Percentiles rank a stretch among this genome's conserved stretches.
Evolutionary conservation across 495 filamentous ascomycete genomes (phyloP).

Genomic region (Penicillium pulvis): DNA sequence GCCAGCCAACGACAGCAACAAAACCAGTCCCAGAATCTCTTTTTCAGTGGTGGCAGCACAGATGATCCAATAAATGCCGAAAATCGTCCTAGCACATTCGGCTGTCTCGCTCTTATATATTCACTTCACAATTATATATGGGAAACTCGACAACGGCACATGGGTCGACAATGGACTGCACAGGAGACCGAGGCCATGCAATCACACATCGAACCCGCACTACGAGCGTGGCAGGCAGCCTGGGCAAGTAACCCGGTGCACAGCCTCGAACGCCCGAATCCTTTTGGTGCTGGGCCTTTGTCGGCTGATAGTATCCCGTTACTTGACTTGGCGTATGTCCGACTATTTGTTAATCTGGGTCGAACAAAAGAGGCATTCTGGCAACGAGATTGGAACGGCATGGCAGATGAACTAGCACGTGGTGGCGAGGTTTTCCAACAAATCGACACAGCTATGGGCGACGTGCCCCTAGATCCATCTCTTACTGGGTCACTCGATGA

Average conservation of each 20-base stretch:
- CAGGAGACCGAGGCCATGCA: conserved; percentile 96
- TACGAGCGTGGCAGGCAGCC: conserved; percentile 92
- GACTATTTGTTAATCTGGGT: conserved; percentile 89
- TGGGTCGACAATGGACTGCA: conserved; percentile 86
- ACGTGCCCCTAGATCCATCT: conserved; percentile 33
- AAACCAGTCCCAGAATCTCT: conserved; percentile 48
- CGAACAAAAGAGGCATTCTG: conserved; percentile 93
- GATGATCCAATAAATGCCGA: conserved; percentile 60
- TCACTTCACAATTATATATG: conserved; percentile 98
- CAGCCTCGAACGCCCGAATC: conserved; percentile 85
- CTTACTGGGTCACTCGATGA: conserved; percentile 29
- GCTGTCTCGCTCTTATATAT: conserved; percentile 91
- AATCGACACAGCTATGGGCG: conserved; percentile 52
- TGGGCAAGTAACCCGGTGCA: conserved; percentile 89
- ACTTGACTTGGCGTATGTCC: conserved; percentile 91
- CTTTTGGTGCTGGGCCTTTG: conserved; percentile 82
- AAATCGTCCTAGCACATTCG: conserved; percentile 88
- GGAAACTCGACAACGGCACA: conserved; percentile 92
- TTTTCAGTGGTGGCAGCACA: conserved; percentile 28
- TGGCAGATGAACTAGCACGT: conserved; percentile 86
- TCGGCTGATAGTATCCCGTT: conserved; percentile 93
- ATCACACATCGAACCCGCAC: conserved; percentile 89
- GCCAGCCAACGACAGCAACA: conserved; percentile 74
- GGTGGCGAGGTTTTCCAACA: conserved; percentile 77
- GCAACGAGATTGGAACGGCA: conserved; percentile 89